These are phyloP conservation scores for Alternaria burnsii DNA, from an alignment of 2,329 filamentous ascomycete species.

Conservation along the genomic window DNA sequence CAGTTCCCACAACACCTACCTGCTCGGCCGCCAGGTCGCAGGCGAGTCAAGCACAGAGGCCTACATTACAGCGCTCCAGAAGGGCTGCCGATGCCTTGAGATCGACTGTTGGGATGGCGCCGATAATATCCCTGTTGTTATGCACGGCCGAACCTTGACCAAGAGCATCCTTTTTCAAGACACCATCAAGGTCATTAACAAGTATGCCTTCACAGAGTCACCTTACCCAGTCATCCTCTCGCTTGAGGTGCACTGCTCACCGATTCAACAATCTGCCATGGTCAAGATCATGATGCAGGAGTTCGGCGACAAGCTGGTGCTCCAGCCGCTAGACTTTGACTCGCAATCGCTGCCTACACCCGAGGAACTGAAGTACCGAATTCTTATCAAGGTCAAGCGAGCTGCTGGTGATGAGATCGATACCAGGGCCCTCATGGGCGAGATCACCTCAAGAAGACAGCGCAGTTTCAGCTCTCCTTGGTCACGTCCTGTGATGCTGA, in stretches of 20 bases:
- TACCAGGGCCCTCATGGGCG: slow-evolving; percentile 44
- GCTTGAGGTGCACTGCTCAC: slow-evolving; percentile 91
- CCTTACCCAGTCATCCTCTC: slow-evolving; percentile 92
- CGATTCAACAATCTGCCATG: slow-evolving; percentile 86
- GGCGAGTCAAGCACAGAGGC: slow-evolving; percentile 93
- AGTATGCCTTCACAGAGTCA: slow-evolving; percentile 91
- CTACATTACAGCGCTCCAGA: slow-evolving; percentile 87
- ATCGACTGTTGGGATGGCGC: slow-evolving; percentile 98
- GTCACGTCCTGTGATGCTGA: slow-evolving; percentile 67
- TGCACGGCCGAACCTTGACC: slow-evolving; percentile 89
- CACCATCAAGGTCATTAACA: slow-evolving; percentile 90
- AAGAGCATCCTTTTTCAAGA: slow-evolving; percentile 89
- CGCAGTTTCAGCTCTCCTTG: slow-evolving; percentile 83
- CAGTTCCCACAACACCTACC: slow-evolving; percentile 98
- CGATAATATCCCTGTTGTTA: slow-evolving; percentile 86
- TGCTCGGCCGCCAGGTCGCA: slow-evolving; percentile 87
- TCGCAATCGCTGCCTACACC: slow-evolving; percentile 80
- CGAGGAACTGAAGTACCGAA: slow-evolving; percentile 81
- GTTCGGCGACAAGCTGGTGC: slow-evolving; percentile 81
- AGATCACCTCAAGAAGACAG: slow-evolving; percentile 52
- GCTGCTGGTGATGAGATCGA: slow-evolving; percentile 62
- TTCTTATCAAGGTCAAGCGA: slow-evolving; percentile 95
- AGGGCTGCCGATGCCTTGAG: slow-evolving; percentile 93
- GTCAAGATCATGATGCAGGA: slow-evolving; percentile 85
- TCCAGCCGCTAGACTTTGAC: slow-evolving; percentile 75